Conservation (phyloP, 78 protist species). For the Isochrysis galbana region DNA sequence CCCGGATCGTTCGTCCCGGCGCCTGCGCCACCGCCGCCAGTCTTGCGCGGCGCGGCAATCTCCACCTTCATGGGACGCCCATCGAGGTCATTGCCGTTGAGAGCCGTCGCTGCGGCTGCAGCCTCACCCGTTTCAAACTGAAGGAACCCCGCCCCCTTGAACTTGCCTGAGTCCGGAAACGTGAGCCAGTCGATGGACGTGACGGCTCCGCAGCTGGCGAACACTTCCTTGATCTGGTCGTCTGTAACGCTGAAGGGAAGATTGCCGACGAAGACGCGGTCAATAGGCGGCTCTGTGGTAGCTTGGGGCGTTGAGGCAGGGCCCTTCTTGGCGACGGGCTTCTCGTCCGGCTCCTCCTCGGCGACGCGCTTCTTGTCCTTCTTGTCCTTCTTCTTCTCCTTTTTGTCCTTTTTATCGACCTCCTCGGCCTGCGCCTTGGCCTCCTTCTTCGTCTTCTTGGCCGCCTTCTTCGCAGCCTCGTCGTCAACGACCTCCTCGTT, state of each 20-base stretch:
- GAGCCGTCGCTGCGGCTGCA: neutral
- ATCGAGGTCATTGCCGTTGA: neutral
- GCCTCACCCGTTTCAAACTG: too few relatives aligned
- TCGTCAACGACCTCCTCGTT: too few relatives aligned
- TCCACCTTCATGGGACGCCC: slow-evolving; percentile 8
- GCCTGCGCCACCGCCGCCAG: neutral
- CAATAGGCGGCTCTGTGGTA: too few relatives aligned
- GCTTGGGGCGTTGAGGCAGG: too few relatives aligned
- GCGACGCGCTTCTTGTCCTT: too few relatives aligned
- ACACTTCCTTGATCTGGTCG: neutral
- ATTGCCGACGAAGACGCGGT: neutral
- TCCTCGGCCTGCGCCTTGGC: neutral
- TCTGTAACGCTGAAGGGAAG: neutral
- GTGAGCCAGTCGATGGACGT: neutral
- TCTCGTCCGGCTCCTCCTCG: neutral
- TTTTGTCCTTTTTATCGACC: too few relatives aligned
- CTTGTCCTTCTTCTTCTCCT: too few relatives aligned
- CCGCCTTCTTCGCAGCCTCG: too few relatives aligned
- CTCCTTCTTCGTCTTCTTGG: neutral
- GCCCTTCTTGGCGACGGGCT: neutral
- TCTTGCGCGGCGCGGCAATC: neutral
- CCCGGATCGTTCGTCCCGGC: neutral
- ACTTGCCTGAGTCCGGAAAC: neutral
- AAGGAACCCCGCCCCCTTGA: slow-evolving; percentile 16
- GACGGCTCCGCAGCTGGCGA: neutral